phyloP scores from a whole-genome alignment of 768 basidiomycete genomes.

The Kwoniella pini region DNA sequence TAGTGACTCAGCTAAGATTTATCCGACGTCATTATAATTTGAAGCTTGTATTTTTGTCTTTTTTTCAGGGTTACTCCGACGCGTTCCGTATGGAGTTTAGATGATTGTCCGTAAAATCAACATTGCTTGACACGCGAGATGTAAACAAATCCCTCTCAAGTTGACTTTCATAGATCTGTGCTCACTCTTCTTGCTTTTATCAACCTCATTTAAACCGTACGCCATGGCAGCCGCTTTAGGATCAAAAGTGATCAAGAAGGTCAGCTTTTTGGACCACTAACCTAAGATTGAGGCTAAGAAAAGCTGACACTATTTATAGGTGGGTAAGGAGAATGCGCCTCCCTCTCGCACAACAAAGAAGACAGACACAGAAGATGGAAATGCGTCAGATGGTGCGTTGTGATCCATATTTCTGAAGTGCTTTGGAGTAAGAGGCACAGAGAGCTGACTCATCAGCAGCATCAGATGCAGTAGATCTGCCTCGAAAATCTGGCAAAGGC shows the following conservation, averaged over 20 bases:
- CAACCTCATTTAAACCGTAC: not conserved
- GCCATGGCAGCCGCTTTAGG: constrained; percentile 1
- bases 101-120: no score
- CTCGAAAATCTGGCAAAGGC: not conserved
- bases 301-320: not conserved
- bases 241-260: constrained; percentile 1
- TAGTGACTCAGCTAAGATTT: no score
- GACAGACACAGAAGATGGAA: constrained; percentile 10
- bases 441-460: not conserved
- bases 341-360: constrained; percentile 11
- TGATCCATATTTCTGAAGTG: no score
- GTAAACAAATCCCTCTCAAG: not conserved
- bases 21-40: no score
- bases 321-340: constrained; percentile 43
- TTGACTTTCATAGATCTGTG: no score
- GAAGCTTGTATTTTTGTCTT: no score
- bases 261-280: not conserved
- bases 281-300: not conserved
- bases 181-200: not conserved
- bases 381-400: constrained; percentile 17
- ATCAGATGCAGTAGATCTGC: not conserved
- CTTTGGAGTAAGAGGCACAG: no score
- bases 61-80: no score
- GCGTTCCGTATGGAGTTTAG: no score
- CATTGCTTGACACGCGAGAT: not conserved